A percentile compares a stretch with the other conserved stretches of the same genome.
Evolutionary conservation across 768 basidiomycete genomes (phyloP).

Genomic region (Mrakia gelida): DNA sequence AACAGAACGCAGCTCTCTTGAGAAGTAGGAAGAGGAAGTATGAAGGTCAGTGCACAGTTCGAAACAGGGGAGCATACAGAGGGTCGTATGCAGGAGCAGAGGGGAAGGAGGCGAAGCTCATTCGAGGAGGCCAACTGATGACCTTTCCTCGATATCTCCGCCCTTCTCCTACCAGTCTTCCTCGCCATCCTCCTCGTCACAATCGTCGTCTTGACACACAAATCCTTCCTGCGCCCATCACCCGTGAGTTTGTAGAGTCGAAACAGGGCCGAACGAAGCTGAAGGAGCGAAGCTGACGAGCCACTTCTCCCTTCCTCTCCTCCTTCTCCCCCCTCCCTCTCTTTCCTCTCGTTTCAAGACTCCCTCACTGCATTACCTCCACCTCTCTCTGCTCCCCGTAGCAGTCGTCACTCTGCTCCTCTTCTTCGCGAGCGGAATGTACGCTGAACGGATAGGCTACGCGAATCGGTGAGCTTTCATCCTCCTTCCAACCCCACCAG

Average conservation of each 20-base stretch:
- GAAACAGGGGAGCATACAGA: not conserved
- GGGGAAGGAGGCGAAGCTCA: not conserved
- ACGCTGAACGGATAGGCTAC: conserved; percentile 90
- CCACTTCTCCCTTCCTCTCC: not conserved
- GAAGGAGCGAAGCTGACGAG: not conserved
- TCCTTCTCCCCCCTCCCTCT: not conserved
- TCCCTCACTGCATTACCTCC: conserved; percentile 54
- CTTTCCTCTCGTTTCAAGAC: conserved; percentile 30
- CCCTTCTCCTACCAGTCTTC: conserved; percentile 56
- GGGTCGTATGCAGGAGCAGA: not conserved
- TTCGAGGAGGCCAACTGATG: no score
- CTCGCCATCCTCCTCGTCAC: conserved; percentile 62
- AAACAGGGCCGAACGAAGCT: not conserved
- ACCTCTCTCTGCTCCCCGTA: conserved; percentile 76
- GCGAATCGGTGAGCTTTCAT: conserved; percentile 75
- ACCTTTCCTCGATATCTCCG: conserved; percentile 25
- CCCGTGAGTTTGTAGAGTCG: conserved; percentile 11
- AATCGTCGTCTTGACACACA: conserved; percentile 67
- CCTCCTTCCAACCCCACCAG: not conserved
- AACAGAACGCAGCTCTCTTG: conserved; percentile 79
- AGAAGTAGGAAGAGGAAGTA: conserved; percentile 75
- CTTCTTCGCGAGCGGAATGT: conserved; percentile 96
- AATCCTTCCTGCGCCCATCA: conserved; percentile 60
- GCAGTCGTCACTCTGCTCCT: conserved; percentile 83
- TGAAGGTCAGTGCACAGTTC: conserved; percentile 56